Evolutionary conservation across 208 protist species (phyloP).

Genomic region (Trypanosoma caninum): DNA sequence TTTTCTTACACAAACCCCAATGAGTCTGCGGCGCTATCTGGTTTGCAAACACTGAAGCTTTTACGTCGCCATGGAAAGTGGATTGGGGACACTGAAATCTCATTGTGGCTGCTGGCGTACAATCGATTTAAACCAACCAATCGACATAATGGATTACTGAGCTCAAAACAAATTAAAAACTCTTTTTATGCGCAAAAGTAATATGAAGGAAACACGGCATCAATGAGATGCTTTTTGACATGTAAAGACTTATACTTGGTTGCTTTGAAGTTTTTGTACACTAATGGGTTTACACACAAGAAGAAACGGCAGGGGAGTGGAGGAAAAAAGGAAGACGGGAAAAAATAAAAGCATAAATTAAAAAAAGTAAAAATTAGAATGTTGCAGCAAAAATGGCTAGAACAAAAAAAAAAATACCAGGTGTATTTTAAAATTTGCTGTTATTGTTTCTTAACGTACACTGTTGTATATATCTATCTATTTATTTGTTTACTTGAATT

Average conservation of each 20-base stretch:
- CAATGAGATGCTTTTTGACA: background rate
- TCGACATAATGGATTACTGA: conserved; percentile 36
- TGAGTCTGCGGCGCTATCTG: conserved; percentile 20
- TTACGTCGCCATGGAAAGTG: conserved; percentile 61
- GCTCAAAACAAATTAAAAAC: conserved; percentile 51
- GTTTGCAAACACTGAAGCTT: conserved; percentile 35
- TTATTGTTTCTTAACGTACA: too few species aligned
- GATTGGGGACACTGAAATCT: conserved; percentile 32
- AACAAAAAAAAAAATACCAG: too few species aligned
- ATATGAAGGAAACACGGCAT: background rate
- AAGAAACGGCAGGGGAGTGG: too few species aligned
- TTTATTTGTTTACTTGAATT: too few species aligned
- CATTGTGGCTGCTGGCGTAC: conserved; percentile 49
- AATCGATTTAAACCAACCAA: conserved; percentile 34
- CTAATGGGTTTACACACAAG: too few species aligned
- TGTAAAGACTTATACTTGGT: background rate
- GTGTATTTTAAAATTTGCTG: too few species aligned
- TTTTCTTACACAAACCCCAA: conserved; percentile 21
- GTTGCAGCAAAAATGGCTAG: too few species aligned
- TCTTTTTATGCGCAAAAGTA: conserved; percentile 26
- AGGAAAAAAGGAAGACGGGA: too few species aligned
- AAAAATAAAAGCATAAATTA: too few species aligned
- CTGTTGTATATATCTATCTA: too few species aligned
- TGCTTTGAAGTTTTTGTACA: background rate
- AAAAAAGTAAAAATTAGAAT: too few species aligned